phyloP scores from a whole-genome alignment of 108 stramenopile genomes.

The Bacterosira constricta region DNA sequence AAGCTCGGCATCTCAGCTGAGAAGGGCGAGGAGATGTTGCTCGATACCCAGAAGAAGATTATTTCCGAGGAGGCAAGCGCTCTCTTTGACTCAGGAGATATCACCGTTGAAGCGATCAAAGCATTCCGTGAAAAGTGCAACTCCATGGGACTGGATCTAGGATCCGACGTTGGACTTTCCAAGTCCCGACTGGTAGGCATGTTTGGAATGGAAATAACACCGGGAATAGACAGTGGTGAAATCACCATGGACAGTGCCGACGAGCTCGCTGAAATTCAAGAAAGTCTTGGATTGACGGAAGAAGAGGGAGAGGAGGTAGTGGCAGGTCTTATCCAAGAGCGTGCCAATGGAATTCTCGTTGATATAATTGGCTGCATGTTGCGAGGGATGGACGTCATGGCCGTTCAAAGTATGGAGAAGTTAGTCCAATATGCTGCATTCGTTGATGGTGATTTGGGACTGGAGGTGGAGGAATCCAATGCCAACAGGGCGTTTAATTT shows the following conservation, averaged over 20 bases:
- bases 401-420: conserved; percentile 69
- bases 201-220: conserved; percentile 80
- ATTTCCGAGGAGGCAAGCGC: conserved; percentile 77
- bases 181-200: conserved; percentile 62
- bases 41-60: conserved; percentile 82
- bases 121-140: conserved; percentile 91
- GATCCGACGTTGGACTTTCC: conserved; percentile 75
- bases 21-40: conserved; percentile 72
- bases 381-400: conserved; percentile 73
- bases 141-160: conserved; percentile 81
- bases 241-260: conserved; percentile 78
- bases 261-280: conserved; percentile 75
- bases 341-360: conserved; percentile 55
- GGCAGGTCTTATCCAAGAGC: conserved; percentile 52
- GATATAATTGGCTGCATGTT: conserved; percentile 62
- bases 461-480: conserved; percentile 64
- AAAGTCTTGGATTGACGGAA: conserved; percentile 73
- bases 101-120: conserved; percentile 65
- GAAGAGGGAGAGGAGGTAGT: conserved; percentile 82
- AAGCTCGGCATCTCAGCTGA: conserved; percentile 83
- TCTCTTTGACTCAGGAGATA: conserved; percentile 48
- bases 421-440: conserved; percentile 78
- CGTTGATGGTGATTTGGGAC: conserved; percentile 73
- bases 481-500: conserved; percentile 70
- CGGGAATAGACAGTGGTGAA: conserved; percentile 75